Percentiles rank a stretch among this genome's conserved stretches.
These are phyloP conservation scores for Quercus rubra DNA, from an alignment of 306 rosid genomes.

Conservation along the genomic window DNA sequence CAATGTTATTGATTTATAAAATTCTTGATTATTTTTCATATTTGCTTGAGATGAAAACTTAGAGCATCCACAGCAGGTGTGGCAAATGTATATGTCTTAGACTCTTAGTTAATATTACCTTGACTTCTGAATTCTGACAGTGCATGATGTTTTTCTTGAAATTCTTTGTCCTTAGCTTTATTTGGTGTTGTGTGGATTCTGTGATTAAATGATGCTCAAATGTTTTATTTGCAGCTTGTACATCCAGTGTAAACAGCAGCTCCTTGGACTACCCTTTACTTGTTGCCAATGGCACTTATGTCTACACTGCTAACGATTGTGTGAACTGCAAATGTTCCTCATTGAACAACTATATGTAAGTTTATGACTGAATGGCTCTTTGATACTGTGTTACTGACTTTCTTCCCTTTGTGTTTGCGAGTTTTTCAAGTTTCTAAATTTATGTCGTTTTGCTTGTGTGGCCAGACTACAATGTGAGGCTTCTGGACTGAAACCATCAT, in stretches of 20 bases:
- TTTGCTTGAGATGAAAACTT: too few relatives aligned
- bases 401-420: neutral
- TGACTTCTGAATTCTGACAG: too few relatives aligned
- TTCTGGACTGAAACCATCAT: conserved; percentile 37
- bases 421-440: neutral
- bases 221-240: conserved; percentile 51
- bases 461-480: conserved; percentile 62
- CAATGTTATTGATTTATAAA: too few relatives aligned
- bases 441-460: neutral
- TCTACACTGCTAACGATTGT: conserved; percentile 61
- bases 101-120: too few relatives aligned
- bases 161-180: neutral
- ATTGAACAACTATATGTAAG: conserved; percentile 44
- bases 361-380: neutral
- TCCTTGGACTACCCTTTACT: conserved; percentile 60
- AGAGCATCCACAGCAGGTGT: too few relatives aligned
- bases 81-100: neutral
- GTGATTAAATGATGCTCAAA: neutral
- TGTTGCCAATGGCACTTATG: conserved; percentile 44
- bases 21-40: too few relatives aligned
- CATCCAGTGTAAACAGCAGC: conserved; percentile 32
- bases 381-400: neutral
- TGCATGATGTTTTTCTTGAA: neutral
- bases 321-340: conserved; percentile 62
- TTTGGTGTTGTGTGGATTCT: neutral